Conservation (phyloP, 768 basidiomycete genomes). For the Leucosporidium creatinivorum region DNA sequence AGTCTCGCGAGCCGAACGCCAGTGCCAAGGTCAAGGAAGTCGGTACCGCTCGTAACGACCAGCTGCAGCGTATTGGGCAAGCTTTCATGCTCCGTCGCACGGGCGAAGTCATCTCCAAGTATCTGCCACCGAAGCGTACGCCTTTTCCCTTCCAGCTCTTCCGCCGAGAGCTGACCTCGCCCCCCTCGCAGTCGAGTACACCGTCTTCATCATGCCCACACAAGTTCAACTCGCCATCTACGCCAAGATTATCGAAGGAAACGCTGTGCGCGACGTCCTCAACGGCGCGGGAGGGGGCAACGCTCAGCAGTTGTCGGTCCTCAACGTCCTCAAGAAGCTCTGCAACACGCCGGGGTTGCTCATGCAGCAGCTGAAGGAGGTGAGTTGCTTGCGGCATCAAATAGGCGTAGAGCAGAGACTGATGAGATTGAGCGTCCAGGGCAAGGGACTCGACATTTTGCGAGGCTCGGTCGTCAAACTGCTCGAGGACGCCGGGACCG, state of each 20-base stretch:
- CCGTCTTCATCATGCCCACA: conserved; percentile 91
- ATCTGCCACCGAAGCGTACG: conserved; percentile 85
- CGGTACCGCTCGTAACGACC: conserved; percentile 67
- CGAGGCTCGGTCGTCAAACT: conserved; percentile 33
- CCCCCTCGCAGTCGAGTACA: conserved; percentile 73
- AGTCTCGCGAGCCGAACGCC: conserved; percentile 71
- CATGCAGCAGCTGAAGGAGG: conserved; percentile 39
- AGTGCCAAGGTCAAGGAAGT: conserved; percentile 63
- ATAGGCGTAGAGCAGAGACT: too few species aligned
- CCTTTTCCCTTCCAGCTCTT: conserved; percentile 2
- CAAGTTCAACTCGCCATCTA: conserved; percentile 74
- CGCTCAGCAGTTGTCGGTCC: conserved; percentile 63
- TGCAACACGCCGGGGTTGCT: conserved; percentile 81
- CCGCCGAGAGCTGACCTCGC: background rate
- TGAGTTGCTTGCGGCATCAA: too few species aligned
- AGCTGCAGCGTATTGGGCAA: conserved; percentile 48
- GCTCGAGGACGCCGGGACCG: conserved; percentile 35
- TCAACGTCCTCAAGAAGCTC: conserved; percentile 75
- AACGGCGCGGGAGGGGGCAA: conserved; percentile 56
- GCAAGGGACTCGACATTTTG: conserved; percentile 8
- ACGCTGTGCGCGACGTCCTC: conserved; percentile 61
- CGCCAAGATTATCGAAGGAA: conserved; percentile 62
- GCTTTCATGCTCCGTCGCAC: conserved; percentile 81
- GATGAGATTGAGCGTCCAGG: background rate
- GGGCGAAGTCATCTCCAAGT: conserved; percentile 68